Base-by-base conservation (phyloP, 768 basidiomycete species). In the Gymnopilus dilepis region DNA sequence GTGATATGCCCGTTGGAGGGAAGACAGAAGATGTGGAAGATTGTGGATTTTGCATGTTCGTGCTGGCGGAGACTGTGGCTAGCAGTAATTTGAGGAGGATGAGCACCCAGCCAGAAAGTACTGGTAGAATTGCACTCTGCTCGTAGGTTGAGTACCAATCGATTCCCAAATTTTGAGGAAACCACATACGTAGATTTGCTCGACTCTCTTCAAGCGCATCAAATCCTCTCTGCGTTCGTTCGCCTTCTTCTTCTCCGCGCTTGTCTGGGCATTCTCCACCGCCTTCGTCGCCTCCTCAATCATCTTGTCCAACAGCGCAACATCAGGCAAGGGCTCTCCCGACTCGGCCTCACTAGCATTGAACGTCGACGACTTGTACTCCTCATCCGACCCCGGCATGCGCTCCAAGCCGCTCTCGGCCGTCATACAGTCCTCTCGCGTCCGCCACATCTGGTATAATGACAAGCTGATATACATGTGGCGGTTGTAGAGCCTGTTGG, bases 401-500 rank as follows among this genome's bases (percentile, higher is more conserved):
- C 84, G 83, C 21, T 95, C 91, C 61, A 97, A 75, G 12, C 97
- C 97, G 70, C 95, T 94, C 77, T 99, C 97, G 48, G 88, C 86
- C 1, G 90, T 89, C 83, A 97, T 93, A 70, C 91, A 98, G 69
- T 99, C 97, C 74, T 98, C 96, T 66, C 97, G 82, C 17, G 94
- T 92, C 72, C 90, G 84, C 94, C 94, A 98, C 87, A 96, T 94
- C 78, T 99, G 97, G 78, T 87, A 87, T 17, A 98, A 77, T 22
- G 95, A 86, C 53, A 96, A 79, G 50, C 93, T 91, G 61, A 98
- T 82, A 70, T 97, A 90, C 87, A 97, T 90, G 71, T 99, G 95
- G 64, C 85, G 86, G 64, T 86, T 85, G 73, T 96, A 99, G 43
- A 99, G 82, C 55, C 85, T 86, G 73, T 97, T 94, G 0, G 97